A percentile compares a stretch with the other conserved stretches of the same genome.
Conservation (phyloP, 75 land plant species). For the Cunninghamia lanceolata region DNA sequence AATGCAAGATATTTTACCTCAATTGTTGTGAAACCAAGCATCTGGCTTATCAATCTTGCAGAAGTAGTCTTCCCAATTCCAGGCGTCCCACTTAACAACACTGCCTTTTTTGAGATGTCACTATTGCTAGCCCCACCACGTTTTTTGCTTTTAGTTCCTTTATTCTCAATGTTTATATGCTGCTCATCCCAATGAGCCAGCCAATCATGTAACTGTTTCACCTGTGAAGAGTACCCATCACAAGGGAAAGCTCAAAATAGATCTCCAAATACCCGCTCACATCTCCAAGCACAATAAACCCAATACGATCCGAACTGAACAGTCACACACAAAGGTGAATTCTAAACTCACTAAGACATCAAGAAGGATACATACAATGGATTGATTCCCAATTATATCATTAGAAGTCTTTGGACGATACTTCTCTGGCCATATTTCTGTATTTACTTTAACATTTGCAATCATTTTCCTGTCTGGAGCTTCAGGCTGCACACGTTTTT, state of each 20-base stretch:
- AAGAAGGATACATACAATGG: constrained; percentile 47
- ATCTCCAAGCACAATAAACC: constrained; percentile 1
- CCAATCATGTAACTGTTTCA: constrained; percentile 94
- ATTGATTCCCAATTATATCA: constrained; percentile 92
- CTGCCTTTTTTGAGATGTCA: constrained; percentile 70
- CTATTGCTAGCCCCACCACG: constrained; percentile 41
- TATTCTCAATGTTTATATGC: constrained; percentile 41
- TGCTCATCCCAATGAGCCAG: constrained; percentile 69
- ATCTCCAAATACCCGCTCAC: neutral
- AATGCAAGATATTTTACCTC: constrained; percentile 57
- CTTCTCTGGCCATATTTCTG: constrained; percentile 82
- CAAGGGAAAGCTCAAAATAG: neutral
- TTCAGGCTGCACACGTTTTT: constrained; percentile 14
- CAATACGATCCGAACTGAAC: neutral
- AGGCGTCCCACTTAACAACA: constrained; percentile 84
- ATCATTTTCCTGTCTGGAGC: constrained; percentile 22
- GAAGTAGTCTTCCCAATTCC: constrained; percentile 97
- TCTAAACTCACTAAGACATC: neutral
- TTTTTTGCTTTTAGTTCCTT: constrained; percentile 64
- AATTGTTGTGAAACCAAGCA: constrained; percentile 80
- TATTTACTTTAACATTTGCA: constrained; percentile 12
- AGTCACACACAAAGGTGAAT: neutral
- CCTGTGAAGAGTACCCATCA: constrained; percentile 28
- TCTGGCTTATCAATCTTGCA: constrained; percentile 84
- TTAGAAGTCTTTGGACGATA: constrained; percentile 71